A percentile compares a stretch with the other conserved stretches of the same genome.
Evolutionary conservation across 2,329 filamentous ascomycete species (phyloP).

Genomic region (Diaporthe sp.): DNA sequence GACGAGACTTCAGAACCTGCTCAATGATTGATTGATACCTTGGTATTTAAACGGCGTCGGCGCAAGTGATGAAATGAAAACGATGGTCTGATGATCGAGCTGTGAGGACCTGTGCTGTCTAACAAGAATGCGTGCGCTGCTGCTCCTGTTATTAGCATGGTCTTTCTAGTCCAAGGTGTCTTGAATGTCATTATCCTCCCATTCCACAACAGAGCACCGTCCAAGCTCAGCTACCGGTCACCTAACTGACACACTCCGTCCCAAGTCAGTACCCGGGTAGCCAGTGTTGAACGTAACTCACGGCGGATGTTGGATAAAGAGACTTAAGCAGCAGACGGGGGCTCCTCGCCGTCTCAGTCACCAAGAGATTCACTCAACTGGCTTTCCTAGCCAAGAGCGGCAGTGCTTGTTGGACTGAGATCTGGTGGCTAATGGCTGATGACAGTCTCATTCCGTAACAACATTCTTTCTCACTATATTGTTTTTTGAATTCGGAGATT

Average conservation of each 20-base stretch:
- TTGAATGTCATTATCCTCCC: not conserved
- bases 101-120: conserved; percentile 3
- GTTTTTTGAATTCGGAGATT: too few relatives aligned
- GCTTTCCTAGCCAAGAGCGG: not conserved
- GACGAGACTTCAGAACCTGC: conserved; percentile 42
- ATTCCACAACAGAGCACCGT: not conserved
- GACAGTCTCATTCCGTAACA: not conserved
- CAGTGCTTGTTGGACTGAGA: not conserved
- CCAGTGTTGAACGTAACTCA: too few relatives aligned
- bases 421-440: not conserved
- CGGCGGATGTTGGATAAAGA: too few relatives aligned
- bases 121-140: not conserved
- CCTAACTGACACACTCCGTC: too few relatives aligned
- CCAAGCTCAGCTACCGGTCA: not conserved
- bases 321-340: too few relatives aligned
- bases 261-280: not conserved
- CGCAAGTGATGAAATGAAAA: conserved; percentile 40
- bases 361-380: not conserved
- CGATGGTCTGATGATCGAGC: conserved; percentile 26
- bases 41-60: conserved; percentile 40
- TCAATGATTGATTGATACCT: conserved; percentile 41
- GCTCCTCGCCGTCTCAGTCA: too few relatives aligned
- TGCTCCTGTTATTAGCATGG: not conserved
- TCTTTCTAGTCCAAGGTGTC: not conserved
- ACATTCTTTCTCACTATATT: too few relatives aligned